Evolutionary conservation across 371 early-diverging fungal genomes (phyloP).

Genomic region (Basidiobolus meristosporus): DNA sequence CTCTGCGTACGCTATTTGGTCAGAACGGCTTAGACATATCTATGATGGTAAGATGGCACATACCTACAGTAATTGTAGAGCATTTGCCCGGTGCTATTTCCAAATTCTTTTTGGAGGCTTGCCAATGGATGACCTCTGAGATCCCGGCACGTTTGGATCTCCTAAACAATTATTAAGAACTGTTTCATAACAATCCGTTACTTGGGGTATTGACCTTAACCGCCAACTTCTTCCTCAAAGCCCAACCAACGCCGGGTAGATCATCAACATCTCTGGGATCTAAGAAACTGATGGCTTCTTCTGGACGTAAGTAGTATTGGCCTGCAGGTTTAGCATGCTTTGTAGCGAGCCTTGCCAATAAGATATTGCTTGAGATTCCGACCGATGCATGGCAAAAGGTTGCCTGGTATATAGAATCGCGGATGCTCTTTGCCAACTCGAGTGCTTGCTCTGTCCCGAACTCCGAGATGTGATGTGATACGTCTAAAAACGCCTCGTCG

Average conservation of each 20-base stretch:
- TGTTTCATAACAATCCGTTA: too few species aligned
- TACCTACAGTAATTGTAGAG: background rate
- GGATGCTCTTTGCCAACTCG: background rate
- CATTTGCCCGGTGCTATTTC: background rate
- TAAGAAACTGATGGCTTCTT: background rate
- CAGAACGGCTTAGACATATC: background rate
- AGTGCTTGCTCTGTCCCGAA: background rate
- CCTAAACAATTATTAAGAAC: too few species aligned
- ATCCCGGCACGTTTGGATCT: background rate
- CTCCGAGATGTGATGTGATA: too few species aligned
- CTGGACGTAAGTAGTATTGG: background rate
- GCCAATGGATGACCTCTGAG: background rate
- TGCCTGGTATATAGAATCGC: background rate
- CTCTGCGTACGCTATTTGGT: background rate
- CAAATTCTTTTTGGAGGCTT: background rate
- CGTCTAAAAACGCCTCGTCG: background rate
- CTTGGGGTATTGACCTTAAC: background rate
- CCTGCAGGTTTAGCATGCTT: background rate
- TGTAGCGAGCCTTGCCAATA: background rate
- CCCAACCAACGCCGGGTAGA: background rate
- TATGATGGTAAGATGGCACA: background rate
- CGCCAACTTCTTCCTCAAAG: background rate
- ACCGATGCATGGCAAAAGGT: background rate
- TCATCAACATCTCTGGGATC: background rate
- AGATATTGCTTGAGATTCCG: background rate